Evolutionary conservation across 2,329 filamentous ascomycete genomes (phyloP).

Genomic region (Keithomyces neogunnii): DNA sequence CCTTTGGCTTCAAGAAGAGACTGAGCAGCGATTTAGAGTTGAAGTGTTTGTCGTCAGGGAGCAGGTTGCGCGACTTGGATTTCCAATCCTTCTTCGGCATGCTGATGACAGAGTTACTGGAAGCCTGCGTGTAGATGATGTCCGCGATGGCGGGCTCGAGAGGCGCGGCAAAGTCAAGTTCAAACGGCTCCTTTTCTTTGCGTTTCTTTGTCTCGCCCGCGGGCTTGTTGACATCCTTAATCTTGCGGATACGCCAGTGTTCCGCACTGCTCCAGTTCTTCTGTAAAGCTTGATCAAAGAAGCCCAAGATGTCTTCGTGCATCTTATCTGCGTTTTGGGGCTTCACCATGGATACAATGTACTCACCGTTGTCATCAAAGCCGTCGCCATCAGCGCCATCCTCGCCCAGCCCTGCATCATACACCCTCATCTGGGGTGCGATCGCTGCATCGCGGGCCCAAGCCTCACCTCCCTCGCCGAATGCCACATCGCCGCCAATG

Average conservation of each 20-base stretch:
- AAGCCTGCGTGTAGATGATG: conserved; percentile 70
- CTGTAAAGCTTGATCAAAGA: conserved; percentile 91
- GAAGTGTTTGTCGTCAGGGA: conserved; percentile 97
- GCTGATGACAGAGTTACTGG: conserved; percentile 72
- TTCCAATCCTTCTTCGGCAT: conserved; percentile 93
- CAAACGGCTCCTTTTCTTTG: conserved; percentile 94
- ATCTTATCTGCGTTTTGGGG: conserved; percentile 54
- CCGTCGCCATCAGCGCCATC: conserved; percentile 31
- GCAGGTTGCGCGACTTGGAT: conserved; percentile 82
- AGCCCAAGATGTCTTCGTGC: conserved; percentile 93
- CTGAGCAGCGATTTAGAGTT: conserved; percentile 84
- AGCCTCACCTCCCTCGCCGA: conserved; percentile 90
- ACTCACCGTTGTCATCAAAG: conserved; percentile 55
- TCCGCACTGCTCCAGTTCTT: conserved; percentile 99
- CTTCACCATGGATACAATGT: conserved; percentile 70
- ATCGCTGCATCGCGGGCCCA: conserved; percentile 88
- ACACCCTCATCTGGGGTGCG: conserved; percentile 77
- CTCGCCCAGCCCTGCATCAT: conserved; percentile 56
- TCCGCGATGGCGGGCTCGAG: conserved; percentile 65
- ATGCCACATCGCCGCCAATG: conserved; percentile 65
- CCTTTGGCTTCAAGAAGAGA: conserved; percentile 91
- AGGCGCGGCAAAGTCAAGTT: conserved; percentile 79
- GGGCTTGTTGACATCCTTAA: conserved; percentile 69
- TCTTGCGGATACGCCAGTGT: conserved; percentile 93
- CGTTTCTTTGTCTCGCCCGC: conserved; percentile 53